phyloP scores from a whole-genome alignment of 768 basidiomycete species.

The Russula earlei region DNA sequence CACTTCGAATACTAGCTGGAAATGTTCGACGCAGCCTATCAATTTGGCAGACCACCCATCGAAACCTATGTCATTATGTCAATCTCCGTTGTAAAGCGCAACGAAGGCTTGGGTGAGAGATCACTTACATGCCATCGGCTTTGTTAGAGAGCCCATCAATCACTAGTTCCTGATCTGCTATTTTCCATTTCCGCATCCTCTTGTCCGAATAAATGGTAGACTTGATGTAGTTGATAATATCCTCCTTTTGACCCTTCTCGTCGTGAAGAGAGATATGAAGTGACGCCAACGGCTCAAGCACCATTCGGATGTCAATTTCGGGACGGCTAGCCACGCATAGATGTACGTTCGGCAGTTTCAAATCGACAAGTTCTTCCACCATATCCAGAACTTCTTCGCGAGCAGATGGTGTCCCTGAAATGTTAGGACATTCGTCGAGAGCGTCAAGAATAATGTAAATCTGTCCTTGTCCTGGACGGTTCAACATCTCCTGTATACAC shows the following conservation, averaged over 20 bases:
- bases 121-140: conserved; percentile 3
- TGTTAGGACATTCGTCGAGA: background rate
- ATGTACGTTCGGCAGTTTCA: background rate
- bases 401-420: background rate
- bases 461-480: background rate
- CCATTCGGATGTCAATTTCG: background rate
- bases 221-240: background rate
- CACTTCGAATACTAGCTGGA: background rate
- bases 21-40: background rate
- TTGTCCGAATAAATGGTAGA: background rate
- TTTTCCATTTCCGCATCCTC: conserved; percentile 2
- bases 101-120: too few species aligned
- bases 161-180: background rate
- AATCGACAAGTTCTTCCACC: background rate
- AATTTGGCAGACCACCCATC: background rate
- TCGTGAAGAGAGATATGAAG: background rate
- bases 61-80: background rate
- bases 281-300: background rate
- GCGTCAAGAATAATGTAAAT: background rate
- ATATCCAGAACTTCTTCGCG: background rate
- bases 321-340: background rate
- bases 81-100: background rate
- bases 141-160: background rate
- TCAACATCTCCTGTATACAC: background rate
- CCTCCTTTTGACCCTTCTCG: background rate